Conservation (phyloP, 2,329 filamentous ascomycete species). For the Rhinocladiella similis region DNA sequence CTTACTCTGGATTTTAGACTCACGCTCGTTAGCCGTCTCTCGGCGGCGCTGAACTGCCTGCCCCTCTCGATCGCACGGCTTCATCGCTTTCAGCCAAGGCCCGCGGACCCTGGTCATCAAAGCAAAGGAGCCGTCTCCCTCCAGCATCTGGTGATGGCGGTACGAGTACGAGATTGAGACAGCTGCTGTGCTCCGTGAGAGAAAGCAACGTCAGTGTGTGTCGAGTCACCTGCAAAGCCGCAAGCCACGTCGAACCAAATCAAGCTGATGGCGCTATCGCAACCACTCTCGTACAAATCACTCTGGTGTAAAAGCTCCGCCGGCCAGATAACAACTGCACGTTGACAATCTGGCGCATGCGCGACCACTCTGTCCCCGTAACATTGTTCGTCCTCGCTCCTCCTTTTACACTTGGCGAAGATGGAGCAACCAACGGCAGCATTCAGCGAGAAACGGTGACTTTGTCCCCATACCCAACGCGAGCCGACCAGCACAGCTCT, state of each 20-base stretch:
- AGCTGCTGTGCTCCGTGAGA: slow-evolving; percentile 4
- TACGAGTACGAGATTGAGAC: slow-evolving; percentile 22
- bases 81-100: slow-evolving; percentile 3
- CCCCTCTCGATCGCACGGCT: neutral
- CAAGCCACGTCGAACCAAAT: slow-evolving; percentile 11
- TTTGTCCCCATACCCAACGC: neutral
- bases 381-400: neutral
- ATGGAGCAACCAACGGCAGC: neutral
- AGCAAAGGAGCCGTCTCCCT: neutral
- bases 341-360: neutral
- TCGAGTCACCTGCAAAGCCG: neutral
- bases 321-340: neutral
- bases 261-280: neutral
- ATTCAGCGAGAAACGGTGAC: neutral
- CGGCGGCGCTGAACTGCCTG: slow-evolving; percentile 1
- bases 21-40: neutral
- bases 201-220: neutral
- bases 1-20: neutral
- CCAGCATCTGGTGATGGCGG: slow-evolving; percentile 6
- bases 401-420: neutral
- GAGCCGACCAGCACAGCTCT: neutral
- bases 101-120: neutral
- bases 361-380: neutral
- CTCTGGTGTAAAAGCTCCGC: neutral
- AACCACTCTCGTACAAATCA: neutral